Conservation (phyloP, 768 basidiomycete genomes). For the Boletus rex-veris region DNA sequence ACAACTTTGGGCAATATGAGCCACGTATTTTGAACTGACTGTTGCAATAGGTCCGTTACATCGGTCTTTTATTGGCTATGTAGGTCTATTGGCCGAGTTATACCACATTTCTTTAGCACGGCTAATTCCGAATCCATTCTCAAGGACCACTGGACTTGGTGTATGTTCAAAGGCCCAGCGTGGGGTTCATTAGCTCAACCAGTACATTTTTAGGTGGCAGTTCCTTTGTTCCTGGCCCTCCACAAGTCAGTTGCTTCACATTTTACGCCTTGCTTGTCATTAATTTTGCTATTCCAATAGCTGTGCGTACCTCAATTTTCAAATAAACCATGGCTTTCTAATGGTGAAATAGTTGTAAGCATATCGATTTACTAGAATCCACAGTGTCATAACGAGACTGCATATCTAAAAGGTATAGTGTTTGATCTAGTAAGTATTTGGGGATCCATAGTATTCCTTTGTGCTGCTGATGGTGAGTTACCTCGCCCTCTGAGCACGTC, state of each 20-base stretch:
- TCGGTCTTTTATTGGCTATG: background rate
- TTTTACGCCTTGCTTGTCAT: no score
- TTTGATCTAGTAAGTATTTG: background rate
- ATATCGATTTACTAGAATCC: background rate
- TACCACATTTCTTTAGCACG: background rate
- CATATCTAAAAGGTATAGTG: background rate
- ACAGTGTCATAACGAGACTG: background rate
- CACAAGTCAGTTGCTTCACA: background rate
- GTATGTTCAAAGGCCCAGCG: background rate
- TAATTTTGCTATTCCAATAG: no score
- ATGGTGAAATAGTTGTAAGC: no score
- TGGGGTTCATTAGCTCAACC: background rate
- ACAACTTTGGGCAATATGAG: background rate
- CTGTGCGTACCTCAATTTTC: no score
- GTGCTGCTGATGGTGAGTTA: background rate
- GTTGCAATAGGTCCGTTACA: background rate
- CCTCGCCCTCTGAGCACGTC: background rate
- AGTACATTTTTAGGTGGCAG: background rate
- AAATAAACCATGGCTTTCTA: no score
- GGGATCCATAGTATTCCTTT: background rate
- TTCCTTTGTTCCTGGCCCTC: background rate
- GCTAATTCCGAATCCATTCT: background rate
- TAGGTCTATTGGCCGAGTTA: background rate
- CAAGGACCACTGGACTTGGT: background rate
- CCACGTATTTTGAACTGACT: background rate